Evolutionary conservation across 257 asterid species (phyloP).

Genomic region (Schizonepeta tenuifolia): DNA sequence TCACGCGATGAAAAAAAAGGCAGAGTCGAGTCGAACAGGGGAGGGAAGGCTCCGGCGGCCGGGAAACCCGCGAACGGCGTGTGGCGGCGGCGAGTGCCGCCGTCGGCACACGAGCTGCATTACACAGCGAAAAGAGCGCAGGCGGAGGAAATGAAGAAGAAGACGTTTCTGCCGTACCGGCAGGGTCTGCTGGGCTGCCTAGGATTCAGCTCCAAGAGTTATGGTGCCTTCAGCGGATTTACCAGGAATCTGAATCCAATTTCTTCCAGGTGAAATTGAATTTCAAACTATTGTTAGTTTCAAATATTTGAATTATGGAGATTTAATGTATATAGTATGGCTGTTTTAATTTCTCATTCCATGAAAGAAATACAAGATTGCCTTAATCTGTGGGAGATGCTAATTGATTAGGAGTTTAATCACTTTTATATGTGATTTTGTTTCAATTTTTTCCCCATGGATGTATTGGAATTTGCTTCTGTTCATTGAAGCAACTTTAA

Average conservation of each 20-base stretch:
- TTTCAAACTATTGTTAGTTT: neutral
- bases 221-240: conserved; percentile 85
- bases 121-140: conserved; percentile 88
- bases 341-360: neutral
- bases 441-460: conserved; percentile 15
- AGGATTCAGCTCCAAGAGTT: conserved; percentile 91
- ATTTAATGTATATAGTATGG: conserved; percentile 25
- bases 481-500: conserved; percentile 10
- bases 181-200: conserved; percentile 91
- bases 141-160: conserved; percentile 97
- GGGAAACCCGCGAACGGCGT: conserved; percentile 58
- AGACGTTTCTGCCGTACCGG: conserved; percentile 89
- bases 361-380: neutral
- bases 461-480: conserved; percentile 24
- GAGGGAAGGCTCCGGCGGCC: conserved; percentile 27
- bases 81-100: conserved; percentile 50
- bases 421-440: conserved; percentile 25
- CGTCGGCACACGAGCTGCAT: conserved; percentile 89
- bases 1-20: conserved; percentile 50
- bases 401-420: neutral
- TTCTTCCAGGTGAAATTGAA: conserved; percentile 62
- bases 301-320: neutral
- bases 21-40: conserved; percentile 34
- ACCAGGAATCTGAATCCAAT: conserved; percentile 85
- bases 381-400: conserved; percentile 27